A percentile compares a stretch with the other conserved stretches of the same genome.
These are phyloP conservation scores for Ajuga reptans DNA, from an alignment of 305 asterid genomes.

Conservation along the genomic window DNA sequence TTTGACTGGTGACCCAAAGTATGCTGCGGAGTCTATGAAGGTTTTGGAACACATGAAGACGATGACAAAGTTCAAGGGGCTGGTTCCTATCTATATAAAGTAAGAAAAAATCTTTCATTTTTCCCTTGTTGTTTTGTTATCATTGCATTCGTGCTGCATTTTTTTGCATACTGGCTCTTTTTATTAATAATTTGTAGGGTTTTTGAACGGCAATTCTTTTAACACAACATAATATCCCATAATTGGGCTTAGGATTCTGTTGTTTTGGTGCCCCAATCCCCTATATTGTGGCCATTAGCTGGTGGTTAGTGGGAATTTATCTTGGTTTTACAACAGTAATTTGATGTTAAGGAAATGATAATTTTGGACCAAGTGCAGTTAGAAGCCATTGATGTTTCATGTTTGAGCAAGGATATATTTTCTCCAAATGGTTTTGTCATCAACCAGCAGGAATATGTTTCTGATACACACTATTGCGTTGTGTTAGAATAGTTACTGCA, in stretches of 20 bases:
- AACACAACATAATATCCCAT: not conserved
- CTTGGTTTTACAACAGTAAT: not conserved
- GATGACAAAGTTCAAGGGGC: slow-evolving; percentile 70
- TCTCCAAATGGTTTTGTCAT: not conserved
- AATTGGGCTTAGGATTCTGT: not conserved
- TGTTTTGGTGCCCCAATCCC: not conserved
- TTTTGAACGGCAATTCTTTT: not conserved
- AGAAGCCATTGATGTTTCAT: not conserved
- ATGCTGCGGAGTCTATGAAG: slow-evolving; percentile 76
- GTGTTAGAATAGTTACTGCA: not conserved
- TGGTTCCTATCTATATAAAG: slow-evolving; percentile 85
- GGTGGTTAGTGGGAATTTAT: not conserved
- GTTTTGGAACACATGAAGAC: slow-evolving; percentile 68
- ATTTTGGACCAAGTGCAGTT: slow-evolving; percentile 13
- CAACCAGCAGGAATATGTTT: not conserved
- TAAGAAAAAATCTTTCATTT: slow-evolving; percentile 23
- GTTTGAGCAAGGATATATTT: not conserved
- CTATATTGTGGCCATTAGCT: not conserved
- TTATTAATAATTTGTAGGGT: not conserved
- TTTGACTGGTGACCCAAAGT: slow-evolving; percentile 78
- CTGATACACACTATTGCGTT: not conserved
- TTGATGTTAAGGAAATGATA: not conserved
- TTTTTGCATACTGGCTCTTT: not conserved
- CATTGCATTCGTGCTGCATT: not conserved
- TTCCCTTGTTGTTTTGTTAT: not conserved